Evolutionary conservation across 2,329 filamentous ascomycete genomes (phyloP).

Genomic region (Ophiostoma sp.): DNA sequence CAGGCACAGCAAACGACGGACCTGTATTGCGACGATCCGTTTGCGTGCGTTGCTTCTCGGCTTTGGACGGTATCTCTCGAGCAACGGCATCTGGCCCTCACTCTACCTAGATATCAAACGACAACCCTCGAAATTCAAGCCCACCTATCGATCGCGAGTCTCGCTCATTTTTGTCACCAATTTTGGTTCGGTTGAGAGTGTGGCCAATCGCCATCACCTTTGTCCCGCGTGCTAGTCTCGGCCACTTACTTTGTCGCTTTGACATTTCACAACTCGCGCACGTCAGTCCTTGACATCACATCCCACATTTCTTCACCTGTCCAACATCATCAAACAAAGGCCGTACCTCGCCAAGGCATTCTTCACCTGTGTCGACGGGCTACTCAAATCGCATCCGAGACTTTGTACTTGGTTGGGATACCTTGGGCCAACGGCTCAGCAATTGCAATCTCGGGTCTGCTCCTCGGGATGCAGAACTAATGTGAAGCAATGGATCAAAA

Average conservation of each 20-base stretch:
- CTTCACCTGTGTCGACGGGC: not conserved
- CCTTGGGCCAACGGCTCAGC: not conserved
- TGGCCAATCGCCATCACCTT: too few species aligned
- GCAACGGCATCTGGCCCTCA: too few species aligned
- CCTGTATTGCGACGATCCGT: too few species aligned
- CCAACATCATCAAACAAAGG: not conserved
- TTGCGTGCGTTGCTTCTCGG: too few species aligned
- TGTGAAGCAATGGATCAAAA: constrained; percentile 35
- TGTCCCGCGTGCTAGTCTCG: too few species aligned
- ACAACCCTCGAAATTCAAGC: not conserved
- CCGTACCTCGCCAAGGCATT: not conserved
- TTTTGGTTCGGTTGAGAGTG: too few species aligned
- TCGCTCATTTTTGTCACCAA: not conserved
- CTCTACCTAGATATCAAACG: too few species aligned
- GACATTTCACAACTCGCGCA: not conserved
- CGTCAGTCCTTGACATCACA: not conserved
- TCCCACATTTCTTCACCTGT: not conserved
- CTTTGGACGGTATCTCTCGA: too few species aligned
- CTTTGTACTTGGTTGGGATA: too few species aligned
- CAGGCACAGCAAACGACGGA: too few species aligned
- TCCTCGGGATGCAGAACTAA: constrained; percentile 32
- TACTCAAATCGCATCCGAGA: not conserved
- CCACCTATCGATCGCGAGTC: not conserved
- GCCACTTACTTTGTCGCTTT: not conserved
- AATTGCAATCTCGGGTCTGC: constrained; percentile 2